Evolutionary conservation across 164 flowering plant species (phyloP), one percentile per base, ranked within the genome.

Genomic region (Santalum album): DNA sequence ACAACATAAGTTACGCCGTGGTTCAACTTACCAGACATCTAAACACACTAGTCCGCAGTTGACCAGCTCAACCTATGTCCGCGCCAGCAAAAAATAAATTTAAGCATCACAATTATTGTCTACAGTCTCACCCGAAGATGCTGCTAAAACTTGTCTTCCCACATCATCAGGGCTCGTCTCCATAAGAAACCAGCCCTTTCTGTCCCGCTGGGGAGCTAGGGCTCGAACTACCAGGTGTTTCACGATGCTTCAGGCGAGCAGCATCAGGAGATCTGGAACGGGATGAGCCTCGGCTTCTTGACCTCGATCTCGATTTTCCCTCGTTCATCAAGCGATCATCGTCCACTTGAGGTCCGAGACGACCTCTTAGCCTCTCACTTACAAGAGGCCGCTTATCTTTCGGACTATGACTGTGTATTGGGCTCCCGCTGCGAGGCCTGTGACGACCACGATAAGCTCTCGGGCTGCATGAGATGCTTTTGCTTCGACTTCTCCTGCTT

Each of bases 131-230:
- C n/a, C n/a, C n/a, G n/a, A n/a, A n/a, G n/a, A n/a, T n/a, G n/a
- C n/a, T n/a, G n/a, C n/a, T n/a, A n/a, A n/a, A n/a, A n/a, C n/a
- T n/a, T n/a, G n/a, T n/a, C n/a, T n/a, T 9, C 34, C 34, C 34
- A 29, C 9, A 29, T 29, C n/a, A 51, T 78, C 76, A 18, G 78
- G 79, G 49, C 74, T 68, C 60, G 59, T 83, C 85, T 49, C 71
- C 80, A 62, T 80, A 83, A 22, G 83, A 75, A 54, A 83, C 89
- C 56, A 83, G 54, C 6, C 82, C 81, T 43, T 56, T 72, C 22
- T 65, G 72, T 25, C 72, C 78, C n/a, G 67, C 59, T 5, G 85
- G 81, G 20, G 81, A 75, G 63, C 62, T 72, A 47, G 83, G 75
- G 45, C 62, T 65, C 35, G 84, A 79, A 26, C 71, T 66, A 55